These are phyloP conservation scores for Alternaria novae-zelandiae DNA, from an alignment of 2,329 filamentous ascomycete species.

Conservation along the genomic window DNA sequence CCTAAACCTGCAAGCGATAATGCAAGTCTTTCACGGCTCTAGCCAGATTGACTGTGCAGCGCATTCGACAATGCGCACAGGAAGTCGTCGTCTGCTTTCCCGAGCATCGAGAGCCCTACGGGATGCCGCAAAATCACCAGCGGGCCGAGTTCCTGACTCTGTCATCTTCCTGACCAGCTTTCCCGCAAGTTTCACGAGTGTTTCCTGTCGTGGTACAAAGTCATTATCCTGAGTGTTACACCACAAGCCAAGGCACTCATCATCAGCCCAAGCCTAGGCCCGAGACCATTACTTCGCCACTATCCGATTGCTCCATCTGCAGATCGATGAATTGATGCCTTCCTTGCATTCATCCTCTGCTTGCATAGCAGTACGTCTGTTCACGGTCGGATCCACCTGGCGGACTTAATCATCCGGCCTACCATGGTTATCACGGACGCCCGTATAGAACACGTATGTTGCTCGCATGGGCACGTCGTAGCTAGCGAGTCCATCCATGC, in stretches of 20 bases:
- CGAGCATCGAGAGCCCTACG: background rate
- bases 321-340: background rate
- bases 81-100: background rate
- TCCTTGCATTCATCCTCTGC: background rate
- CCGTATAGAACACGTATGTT: slow-evolving; percentile 2
- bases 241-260: background rate
- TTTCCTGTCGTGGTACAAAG: slow-evolving; percentile 9
- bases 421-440: slow-evolving; percentile 6
- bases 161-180: background rate
- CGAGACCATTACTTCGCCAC: background rate
- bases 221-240: slow-evolving; percentile 6
- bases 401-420: slow-evolving; percentile 4
- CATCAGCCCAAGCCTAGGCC: background rate
- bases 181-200: slow-evolving; percentile 11
- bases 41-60: background rate
- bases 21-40: background rate
- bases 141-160: slow-evolving; percentile 1
- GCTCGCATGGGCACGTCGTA: slow-evolving; percentile 5
- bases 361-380: slow-evolving; percentile 1
- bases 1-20: background rate
- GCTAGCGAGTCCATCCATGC: slow-evolving; percentile 15
- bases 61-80: background rate
- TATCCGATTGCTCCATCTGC: slow-evolving; percentile 2
- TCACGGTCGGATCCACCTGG: background rate
- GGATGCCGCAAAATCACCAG: background rate